Evolutionary conservation across 2,329 filamentous ascomycete species (phyloP), one percentile per base, ranked within the genome.

Genomic region (Cyphellophora attinorum): DNA sequence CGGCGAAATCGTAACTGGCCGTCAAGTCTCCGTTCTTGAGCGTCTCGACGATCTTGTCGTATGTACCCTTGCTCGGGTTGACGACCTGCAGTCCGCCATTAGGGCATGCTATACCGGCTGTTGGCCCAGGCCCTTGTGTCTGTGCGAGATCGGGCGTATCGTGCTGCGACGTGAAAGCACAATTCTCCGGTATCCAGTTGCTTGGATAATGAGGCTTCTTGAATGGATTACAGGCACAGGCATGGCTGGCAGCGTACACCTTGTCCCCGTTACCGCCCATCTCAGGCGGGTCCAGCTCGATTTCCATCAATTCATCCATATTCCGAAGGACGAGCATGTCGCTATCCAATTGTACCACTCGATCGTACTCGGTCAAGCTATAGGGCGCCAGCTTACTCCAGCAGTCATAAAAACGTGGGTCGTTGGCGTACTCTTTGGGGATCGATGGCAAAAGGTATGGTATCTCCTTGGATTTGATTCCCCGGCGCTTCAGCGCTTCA

Each of bases 221-320:
- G 45, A 86, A 62, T 14, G 85, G 85, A 60, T 93, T 93, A 64
- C 85, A 93, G 12, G 85, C 77, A 59, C 85, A 93, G 4, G 85
- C 85, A 59, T 89, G 84, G 44, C 77, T 76, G 4, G 85, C 84
- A 1, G 84, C 85, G 58, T 93, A 89, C 19, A 93, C 81, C 29
- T 72, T 68, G 29, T 68, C 54, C 14, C 80, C 75, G 12, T 61
- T 62, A 8, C 49, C 76, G 2, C 49, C 62, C 39, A 66, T 39
- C 27, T 60, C 62, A 0, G 72, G 64, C 13, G 62, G 52, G 57
- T 89, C 83, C 29, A 93, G 72, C 41, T 74, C 64, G 32, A 93
- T 49, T n/a, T 84, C 76, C 84, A 93, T 93, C 47, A 93, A 65
- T 62, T 93, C 85, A 56, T 93, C 86, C 83, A 94, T 93, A 59